Evolutionary conservation across 2,329 filamentous ascomycete species (phyloP), one percentile per base, ranked within the genome.

Genomic region (Phaeosphaeriaceae sp.): DNA sequence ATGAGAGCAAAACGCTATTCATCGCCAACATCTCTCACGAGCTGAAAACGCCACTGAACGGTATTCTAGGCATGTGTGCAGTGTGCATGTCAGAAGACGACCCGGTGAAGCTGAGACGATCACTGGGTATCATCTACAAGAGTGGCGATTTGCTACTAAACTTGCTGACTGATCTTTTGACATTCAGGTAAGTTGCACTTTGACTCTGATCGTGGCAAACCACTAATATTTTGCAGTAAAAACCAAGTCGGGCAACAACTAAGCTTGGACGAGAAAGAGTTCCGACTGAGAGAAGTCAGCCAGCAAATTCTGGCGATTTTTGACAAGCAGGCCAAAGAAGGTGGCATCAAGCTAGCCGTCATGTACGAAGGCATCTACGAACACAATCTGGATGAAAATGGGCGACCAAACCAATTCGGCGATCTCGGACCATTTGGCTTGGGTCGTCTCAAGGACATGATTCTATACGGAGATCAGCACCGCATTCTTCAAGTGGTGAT

Each of bases 1-100:
- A 97, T 69, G 91, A 97, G 78, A 96, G 92, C 83, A 99, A 99
- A 80, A 98, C 95, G 0, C 83, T 98, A 9, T 98, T 98, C 80
- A 96, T 99, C 62, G 95, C 95, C 19, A 98, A 98, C 69, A 97
- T 98, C 51, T 88, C 85, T 1, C 88, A 90, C 66, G 88, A 98
- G 76, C 83, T 99, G 36, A 96, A 97, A 74, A 99, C 95, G 1
- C 95, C 95, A 0, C 84, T 98, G 56, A 98, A 98, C 72, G 95
- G 94, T 13, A 97, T 98, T 49, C 83, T 99, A 69, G 95, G 95
- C 58, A 95, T 97, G 90, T 93, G 90, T 66, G 91, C 92, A 0
- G 90, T 97, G 0, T 95, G 92, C 76, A 95, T 97, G 92, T 91
- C 93, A 63, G 93, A 97, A 74, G 89, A 93, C 49, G 92, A 96